Base-by-base conservation (phyloP, 495 filamentous ascomycete genomes). In the Choiromyces venosus region DNA sequence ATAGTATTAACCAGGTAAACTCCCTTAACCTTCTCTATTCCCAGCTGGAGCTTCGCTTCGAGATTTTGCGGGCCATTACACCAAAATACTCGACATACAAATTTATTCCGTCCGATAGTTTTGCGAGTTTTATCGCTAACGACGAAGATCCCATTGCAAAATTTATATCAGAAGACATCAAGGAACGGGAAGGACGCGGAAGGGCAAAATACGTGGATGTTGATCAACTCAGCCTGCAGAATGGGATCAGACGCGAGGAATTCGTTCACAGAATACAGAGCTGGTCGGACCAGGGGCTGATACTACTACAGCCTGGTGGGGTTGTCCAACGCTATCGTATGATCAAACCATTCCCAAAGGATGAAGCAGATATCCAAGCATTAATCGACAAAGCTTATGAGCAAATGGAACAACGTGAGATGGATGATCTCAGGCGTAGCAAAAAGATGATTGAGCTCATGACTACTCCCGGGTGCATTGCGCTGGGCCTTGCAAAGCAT, bases 1-100 rank as follows among this genome's bases (percentile, higher is more conserved):
- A 77, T 42, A 12, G 3, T 52, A n/a, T 33, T 42, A 75, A 81
- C 44, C 72, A 86, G 74, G 39, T 73, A 12, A 83, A 73, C 39
- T 76, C 85, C 0, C 79, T 87, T 0, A 77, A 73, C 69, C 83
- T 87, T 37, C 81, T 89, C 19, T 85, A 87, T 46, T 83, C 87
- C 25, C 84, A 85, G 37, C 82, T 89, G 6, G 87, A 89, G 69
- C 82, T 90, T 12, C 85, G 83, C 14, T 87, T 88, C 72, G 81
- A 81, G 1, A 78, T 88, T 4, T 78, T 90, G 68, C 82, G 88
- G 29, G 86, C 86, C 3, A 83, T 85, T 21, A 88, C 87, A 0
- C 85, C 87, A 9, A 86, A 86, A 71, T 89, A 88, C 71, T 83
- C 82, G 8, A 79, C 79, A 3, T 89, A 88, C 72, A 81, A 82